Evolutionary conservation across 1,284 basidiomycete species (phyloP).

Genomic region (Filobasidium uniguttulatum): DNA sequence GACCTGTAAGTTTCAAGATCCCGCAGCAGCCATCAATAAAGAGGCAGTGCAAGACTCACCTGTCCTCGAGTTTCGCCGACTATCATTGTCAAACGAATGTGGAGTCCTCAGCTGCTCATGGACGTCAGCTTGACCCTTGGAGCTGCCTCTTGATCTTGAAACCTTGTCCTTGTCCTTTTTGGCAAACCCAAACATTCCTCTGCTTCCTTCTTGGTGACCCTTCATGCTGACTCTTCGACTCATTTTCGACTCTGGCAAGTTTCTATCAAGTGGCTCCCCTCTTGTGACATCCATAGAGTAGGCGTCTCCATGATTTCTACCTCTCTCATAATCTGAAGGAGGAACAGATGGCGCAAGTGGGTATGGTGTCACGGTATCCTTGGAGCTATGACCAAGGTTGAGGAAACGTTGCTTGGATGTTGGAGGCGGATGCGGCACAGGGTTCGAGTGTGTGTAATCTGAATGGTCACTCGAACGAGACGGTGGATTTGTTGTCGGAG

Average conservation of each 20-base stretch:
- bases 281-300: neutral
- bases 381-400: neutral
- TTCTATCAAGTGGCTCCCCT: neutral
- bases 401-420: neutral
- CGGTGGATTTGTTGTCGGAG: neutral
- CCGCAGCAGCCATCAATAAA: no score
- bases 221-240: neutral
- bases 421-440: neutral
- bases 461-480: neutral
- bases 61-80: neutral
- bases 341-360: neutral
- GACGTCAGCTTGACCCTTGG: no score
- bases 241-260: neutral
- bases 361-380: neutral
- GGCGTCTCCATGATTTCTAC: neutral
- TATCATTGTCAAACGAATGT: neutral
- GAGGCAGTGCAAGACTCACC: neutral
- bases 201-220: neutral
- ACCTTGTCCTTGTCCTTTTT: neutral
- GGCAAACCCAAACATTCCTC: neutral
- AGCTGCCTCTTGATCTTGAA: no score
- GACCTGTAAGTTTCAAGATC: no score
- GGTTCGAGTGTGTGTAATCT: neutral
- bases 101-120: no score
- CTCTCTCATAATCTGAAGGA: neutral